Evolutionary conservation across 306 rosid species (phyloP).

Genomic region (Cucurbita ficifolia): DNA sequence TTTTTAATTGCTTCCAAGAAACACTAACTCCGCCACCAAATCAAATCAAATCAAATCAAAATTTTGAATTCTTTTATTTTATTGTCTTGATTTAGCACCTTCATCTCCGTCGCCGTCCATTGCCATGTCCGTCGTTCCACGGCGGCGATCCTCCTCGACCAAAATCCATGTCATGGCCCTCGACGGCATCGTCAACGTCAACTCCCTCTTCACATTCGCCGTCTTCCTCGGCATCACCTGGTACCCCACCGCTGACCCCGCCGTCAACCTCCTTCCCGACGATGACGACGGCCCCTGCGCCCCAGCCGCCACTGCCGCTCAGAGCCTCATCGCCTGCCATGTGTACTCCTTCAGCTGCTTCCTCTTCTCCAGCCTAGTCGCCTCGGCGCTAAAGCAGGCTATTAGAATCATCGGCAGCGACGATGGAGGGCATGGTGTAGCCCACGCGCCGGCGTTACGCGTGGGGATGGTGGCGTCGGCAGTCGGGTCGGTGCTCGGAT

Average conservation of each 20-base stretch:
- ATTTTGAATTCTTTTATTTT: neutral
- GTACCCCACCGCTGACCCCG: constrained; percentile 31
- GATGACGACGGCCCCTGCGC: constrained; percentile 18
- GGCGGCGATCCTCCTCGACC: constrained; percentile 29
- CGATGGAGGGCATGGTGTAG: neutral
- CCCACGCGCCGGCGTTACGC: constrained; percentile 26
- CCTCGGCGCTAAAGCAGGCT: constrained; percentile 62
- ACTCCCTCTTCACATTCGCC: constrained; percentile 75
- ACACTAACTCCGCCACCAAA: neutral
- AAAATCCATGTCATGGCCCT: constrained; percentile 70
- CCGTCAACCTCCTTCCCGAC: constrained; percentile 20
- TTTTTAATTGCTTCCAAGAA: neutral
- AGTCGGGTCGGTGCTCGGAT: constrained; percentile 59
- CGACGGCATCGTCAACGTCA: constrained; percentile 70
- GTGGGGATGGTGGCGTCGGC: constrained; percentile 58
- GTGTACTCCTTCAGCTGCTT: constrained; percentile 84
- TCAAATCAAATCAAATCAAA: neutral
- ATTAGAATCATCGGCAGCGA: constrained; percentile 21
- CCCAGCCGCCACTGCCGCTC: constrained; percentile 26
- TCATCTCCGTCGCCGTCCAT: neutral
- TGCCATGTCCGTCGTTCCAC: constrained; percentile 32
- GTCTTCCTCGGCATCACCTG: constrained; percentile 67
- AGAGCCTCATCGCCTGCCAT: constrained; percentile 44
- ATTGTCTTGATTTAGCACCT: neutral
- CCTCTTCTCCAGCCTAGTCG: constrained; percentile 87